A percentile compares a stretch with the other conserved stretches of the same genome.
phyloP scores from a whole-genome alignment of 495 filamentous ascomycete genomes.

The Penicillium arizonense region DNA sequence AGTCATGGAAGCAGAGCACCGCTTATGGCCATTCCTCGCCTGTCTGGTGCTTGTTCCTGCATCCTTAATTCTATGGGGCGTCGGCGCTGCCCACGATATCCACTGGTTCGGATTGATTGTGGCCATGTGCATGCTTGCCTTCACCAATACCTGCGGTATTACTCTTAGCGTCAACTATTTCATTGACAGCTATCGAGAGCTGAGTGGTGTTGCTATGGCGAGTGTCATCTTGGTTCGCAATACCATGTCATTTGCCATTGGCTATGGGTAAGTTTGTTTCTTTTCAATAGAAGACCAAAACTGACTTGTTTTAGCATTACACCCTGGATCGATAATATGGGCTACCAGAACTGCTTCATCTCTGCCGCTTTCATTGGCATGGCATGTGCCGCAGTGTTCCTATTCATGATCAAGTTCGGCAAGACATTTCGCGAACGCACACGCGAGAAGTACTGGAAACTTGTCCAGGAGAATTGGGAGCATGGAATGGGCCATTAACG shows the following conservation, averaged over 20 bases:
- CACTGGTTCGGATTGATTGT: constrained; percentile 64
- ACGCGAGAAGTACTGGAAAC: constrained; percentile 41
- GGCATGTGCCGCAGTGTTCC: constrained; percentile 51
- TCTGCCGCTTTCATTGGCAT: constrained; percentile 59
- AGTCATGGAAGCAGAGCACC: constrained; percentile 60
- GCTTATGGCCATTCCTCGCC: constrained; percentile 59
- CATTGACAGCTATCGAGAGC: constrained; percentile 62
- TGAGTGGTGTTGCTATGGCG: constrained; percentile 61
- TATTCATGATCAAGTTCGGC: constrained; percentile 57
- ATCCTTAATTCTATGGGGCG: constrained; percentile 65
- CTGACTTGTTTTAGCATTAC: constrained; percentile 48
- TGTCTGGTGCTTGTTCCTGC: constrained; percentile 55
- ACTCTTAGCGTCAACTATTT: constrained; percentile 61
- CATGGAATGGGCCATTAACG: constrained; percentile 39
- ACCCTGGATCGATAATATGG: constrained; percentile 59
- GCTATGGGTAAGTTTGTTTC: constrained; percentile 45
- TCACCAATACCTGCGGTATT: constrained; percentile 57
- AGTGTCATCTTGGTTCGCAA: constrained; percentile 66
- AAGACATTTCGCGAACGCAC: constrained; percentile 39
- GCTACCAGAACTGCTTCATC: constrained; percentile 63
- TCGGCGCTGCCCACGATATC: constrained; percentile 59
- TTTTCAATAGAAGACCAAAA: neutral
- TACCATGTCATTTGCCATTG: constrained; percentile 62
- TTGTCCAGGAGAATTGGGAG: constrained; percentile 39
- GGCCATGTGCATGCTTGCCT: constrained; percentile 58